Evolutionary conservation across 768 basidiomycete genomes (phyloP).

Genomic region (Tylopilus vinaceipallidus): DNA sequence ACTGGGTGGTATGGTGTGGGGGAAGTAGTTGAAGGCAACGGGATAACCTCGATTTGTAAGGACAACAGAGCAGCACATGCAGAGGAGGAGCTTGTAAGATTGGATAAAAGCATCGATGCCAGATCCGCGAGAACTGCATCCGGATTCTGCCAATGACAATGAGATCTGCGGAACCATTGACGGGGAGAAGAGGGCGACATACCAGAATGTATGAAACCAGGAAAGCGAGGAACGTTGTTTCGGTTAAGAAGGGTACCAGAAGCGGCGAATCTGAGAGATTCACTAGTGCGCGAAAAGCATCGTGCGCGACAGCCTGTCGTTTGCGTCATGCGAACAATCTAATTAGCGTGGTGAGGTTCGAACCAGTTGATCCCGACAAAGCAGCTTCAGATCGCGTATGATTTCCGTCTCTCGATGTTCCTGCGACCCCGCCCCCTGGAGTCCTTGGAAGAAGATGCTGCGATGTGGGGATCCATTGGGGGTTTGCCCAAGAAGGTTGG

Average conservation of each 20-base stretch:
- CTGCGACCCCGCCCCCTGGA: constrained; percentile 56
- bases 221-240: constrained; percentile 72
- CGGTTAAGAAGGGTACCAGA: constrained; percentile 63
- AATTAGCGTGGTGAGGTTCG: constrained; percentile 32
- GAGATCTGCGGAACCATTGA: constrained; percentile 4
- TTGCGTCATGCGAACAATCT: constrained; percentile 15
- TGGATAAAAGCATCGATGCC: constrained; percentile 96
- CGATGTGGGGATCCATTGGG: constrained; percentile 67
- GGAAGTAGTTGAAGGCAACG: constrained; percentile 38
- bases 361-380: constrained; percentile 86
- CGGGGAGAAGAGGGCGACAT: constrained; percentile 31
- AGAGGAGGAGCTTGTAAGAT: constrained; percentile 74
- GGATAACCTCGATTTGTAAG: constrained; percentile 64
- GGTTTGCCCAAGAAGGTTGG: constrained; percentile 81
- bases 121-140: constrained; percentile 89
- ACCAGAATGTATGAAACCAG: constrained; percentile 90
- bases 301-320: constrained; percentile 80
- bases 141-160: constrained; percentile 60
- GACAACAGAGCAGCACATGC: constrained; percentile 63
- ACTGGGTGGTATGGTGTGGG: constrained; percentile 64
- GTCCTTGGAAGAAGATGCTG: constrained; percentile 67
- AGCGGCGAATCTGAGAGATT: constrained; percentile 87
- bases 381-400: constrained; percentile 76
- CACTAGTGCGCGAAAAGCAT: constrained; percentile 91
- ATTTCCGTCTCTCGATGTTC: constrained; percentile 61